These are phyloP conservation scores for Fusarium zealandicum DNA, from an alignment of 2,329 filamentous ascomycete species.

Conservation along the genomic window DNA sequence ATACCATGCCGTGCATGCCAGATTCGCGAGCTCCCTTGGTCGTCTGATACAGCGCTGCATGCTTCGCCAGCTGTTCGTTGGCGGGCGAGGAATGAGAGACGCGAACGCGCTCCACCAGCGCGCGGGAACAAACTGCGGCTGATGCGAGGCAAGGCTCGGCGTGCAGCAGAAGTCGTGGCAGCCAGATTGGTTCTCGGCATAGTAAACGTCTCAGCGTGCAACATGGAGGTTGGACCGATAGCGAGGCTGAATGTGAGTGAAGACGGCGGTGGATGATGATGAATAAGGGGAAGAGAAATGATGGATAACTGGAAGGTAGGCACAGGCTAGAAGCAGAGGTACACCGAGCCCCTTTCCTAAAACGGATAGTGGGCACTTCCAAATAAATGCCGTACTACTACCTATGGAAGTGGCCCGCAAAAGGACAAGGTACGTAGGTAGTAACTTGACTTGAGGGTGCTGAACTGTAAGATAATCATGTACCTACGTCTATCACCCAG, in stretches of 20 bases:
- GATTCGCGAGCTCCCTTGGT: neutral
- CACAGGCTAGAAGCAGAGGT: conserved; percentile 10
- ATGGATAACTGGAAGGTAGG: too few species aligned
- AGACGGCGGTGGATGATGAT: neutral
- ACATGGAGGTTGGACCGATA: neutral
- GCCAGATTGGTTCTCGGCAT: neutral
- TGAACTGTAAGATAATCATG: too few species aligned
- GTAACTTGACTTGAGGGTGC: too few species aligned
- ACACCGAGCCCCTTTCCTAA: conserved; percentile 25
- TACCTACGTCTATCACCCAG: conserved; percentile 24
- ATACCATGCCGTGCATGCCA: conserved; percentile 18
- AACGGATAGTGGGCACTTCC: conserved; percentile 16
- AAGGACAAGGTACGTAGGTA: too few species aligned
- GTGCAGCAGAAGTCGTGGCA: neutral
- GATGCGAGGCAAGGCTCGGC: conserved; percentile 16
- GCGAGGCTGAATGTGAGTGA: neutral
- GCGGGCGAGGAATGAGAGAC: conserved; percentile 25
- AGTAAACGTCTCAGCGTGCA: neutral
- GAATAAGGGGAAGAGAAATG: neutral
- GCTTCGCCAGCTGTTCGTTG: conserved; percentile 11
- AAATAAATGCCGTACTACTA: conserved; percentile 15
- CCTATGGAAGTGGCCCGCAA: neutral
- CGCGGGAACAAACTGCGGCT: conserved; percentile 20
- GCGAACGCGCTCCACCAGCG: conserved; percentile 19
- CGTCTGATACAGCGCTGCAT: conserved; percentile 18